Percentiles rank a stretch among this genome's conserved stretches.
Evolutionary conservation across 1,284 basidiomycete species (phyloP).

Genomic region (Cryptococcus sp.): DNA sequence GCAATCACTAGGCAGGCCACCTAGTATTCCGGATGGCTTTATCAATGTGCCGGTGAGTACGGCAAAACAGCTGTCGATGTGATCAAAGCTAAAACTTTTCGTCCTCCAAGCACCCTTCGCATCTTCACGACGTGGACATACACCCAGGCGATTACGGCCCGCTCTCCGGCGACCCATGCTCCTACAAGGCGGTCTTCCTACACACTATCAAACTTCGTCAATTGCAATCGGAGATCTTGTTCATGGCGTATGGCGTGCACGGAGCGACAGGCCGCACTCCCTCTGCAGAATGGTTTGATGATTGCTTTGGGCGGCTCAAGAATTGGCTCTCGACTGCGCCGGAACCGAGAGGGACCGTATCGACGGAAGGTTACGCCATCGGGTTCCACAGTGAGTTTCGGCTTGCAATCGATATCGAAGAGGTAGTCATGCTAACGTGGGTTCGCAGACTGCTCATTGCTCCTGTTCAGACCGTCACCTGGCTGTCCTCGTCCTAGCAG

Average conservation of each 20-base stretch:
- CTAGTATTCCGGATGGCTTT: constrained; percentile 54
- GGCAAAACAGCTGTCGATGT: not conserved
- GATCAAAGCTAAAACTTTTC: not conserved
- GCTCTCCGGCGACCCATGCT: constrained; percentile 44
- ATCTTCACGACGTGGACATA: constrained; percentile 52
- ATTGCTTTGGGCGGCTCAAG: constrained; percentile 52
- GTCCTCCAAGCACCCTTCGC: constrained; percentile 35
- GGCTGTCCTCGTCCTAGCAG: constrained; percentile 52
- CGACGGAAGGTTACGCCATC: constrained; percentile 53
- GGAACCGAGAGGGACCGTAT: constrained; percentile 52
- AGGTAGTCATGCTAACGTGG: not conserved
- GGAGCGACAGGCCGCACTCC: constrained; percentile 35
- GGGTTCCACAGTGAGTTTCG: constrained; percentile 52
- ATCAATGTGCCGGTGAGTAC: constrained; percentile 50
- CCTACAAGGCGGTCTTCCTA: constrained; percentile 52
- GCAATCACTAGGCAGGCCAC: constrained; percentile 53
- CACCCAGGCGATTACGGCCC: constrained; percentile 39
- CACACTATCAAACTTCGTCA: constrained; percentile 52
- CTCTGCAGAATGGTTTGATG: constrained; percentile 51
- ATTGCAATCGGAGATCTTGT: constrained; percentile 54
- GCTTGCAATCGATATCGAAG: not conserved
- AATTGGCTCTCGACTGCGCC: constrained; percentile 51
- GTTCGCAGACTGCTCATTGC: constrained; percentile 48
- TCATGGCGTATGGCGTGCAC: constrained; percentile 49
- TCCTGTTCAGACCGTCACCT: constrained; percentile 53